Base-by-base conservation (phyloP, 495 filamentous ascomycete species). In the Beverwykella pulmonaria region DNA sequence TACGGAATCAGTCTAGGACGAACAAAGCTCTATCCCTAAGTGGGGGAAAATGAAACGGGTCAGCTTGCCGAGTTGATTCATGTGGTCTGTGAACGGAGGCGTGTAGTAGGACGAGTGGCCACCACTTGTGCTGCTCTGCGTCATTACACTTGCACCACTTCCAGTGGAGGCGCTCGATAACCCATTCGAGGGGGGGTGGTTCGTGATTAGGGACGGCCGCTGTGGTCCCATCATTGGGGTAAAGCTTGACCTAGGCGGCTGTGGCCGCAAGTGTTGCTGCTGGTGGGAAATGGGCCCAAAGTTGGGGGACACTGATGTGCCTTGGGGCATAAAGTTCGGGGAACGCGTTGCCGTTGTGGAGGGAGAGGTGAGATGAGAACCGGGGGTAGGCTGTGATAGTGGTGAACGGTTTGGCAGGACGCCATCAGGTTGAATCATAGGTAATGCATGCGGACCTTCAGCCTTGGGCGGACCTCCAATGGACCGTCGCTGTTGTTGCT, bases 51-150 rank as follows among this genome's bases (percentile, higher is more conserved):
- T 44, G 75, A 82, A 80, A 73, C 74, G 74, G 87, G 88, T 74
- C 80, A 87, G 82, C 93, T 90, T 93, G 91, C 94, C 94, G 81
- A 98, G 89, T 83, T 97, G 93, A 79, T 96, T 90, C 77, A 93
- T 91, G 80, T 98, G 94, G 76, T 89, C 92, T 75, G 96, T 91
- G 76, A 96, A 97, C 23, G 90, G 86, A 59, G 91, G 88, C 39
- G 90, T 87, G 69, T 94, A 96, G 77, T 89, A 93, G 29, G 70
- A 55, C 1, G 48, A 29, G 2, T 66, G 67, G 69, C 75, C 59
- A 69, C 74, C 74, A 75, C 74, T 73, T 59, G 73, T 66, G 67
- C 75, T 71, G 70, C 76, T 52, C 68, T 76, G 65, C 25, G 64
- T 68, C 55, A 66, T 71, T 50, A 68, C 71, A 65, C 71, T 68